These are phyloP conservation scores for Chondrostereum purpureum DNA, from an alignment of 1,284 basidiomycete species.

Conservation along the genomic window DNA sequence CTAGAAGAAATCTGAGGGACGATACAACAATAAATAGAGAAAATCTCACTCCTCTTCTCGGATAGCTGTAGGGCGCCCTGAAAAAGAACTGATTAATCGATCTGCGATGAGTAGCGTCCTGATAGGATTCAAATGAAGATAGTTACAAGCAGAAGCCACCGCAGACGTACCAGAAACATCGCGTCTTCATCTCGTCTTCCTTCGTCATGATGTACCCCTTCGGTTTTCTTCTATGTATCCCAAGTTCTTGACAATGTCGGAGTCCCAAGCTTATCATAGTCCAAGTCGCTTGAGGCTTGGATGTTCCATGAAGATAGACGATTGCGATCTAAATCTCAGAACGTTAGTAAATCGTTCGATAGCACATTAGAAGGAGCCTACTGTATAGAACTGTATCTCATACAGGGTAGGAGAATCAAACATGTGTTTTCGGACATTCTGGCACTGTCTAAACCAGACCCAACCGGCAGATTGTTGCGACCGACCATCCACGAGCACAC, in stretches of 20 bases:
- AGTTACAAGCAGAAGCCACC: neutral
- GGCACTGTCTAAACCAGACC: constrained; percentile 58
- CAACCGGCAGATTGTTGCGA: constrained; percentile 53
- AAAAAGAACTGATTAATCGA: constrained; percentile 38
- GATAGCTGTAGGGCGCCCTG: constrained; percentile 53
- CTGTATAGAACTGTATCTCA: constrained; percentile 59
- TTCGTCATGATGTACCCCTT: constrained; percentile 18
- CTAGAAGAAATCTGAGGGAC: constrained; percentile 15
- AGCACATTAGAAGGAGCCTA: constrained; percentile 19
- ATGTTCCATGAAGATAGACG: constrained; percentile 46
- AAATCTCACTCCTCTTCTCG: constrained; percentile 60
- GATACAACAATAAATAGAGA: neutral
- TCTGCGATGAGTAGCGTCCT: constrained; percentile 43
- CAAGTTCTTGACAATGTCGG: neutral
- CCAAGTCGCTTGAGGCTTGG: neutral
- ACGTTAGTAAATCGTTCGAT: neutral
- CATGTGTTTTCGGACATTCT: constrained; percentile 40
- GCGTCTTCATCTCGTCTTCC: constrained; percentile 43
- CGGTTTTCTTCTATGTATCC: constrained; percentile 21
- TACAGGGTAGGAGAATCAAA: constrained; percentile 49
- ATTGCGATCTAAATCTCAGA: constrained; percentile 30
- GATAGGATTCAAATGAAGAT: neutral
- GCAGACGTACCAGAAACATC: constrained; percentile 46
- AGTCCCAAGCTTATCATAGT: neutral
- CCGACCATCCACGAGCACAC: constrained; percentile 42